These are phyloP conservation scores for Polyporus tsugae DNA, from an alignment of 1,284 basidiomycete species.

Conservation along the genomic window DNA sequence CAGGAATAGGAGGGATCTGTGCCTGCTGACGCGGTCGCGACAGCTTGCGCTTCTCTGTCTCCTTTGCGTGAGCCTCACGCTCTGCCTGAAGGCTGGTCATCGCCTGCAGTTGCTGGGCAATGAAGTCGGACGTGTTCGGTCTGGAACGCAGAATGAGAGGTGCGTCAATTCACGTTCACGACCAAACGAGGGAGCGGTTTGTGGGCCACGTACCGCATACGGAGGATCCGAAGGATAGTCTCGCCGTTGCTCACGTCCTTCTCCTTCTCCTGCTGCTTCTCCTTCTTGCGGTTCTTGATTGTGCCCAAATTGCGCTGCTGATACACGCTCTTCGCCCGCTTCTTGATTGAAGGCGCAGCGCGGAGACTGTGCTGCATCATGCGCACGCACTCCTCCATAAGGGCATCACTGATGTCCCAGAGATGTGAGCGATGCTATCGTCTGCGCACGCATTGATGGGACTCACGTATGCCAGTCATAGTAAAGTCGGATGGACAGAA, in stretches of 20 bases:
- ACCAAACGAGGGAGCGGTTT: neutral
- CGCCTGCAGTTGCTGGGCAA: slow-evolving; percentile 87
- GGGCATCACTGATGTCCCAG: slow-evolving; percentile 67
- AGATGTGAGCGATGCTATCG: slow-evolving; percentile 18
- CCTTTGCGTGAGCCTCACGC: slow-evolving; percentile 67
- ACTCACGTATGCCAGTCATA: slow-evolving; percentile 93
- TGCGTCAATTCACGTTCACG: neutral
- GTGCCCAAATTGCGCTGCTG: slow-evolving; percentile 93
- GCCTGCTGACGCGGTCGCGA: slow-evolving; percentile 42
- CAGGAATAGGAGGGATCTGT: slow-evolving; percentile 37
- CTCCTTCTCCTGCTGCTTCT: slow-evolving; percentile 79
- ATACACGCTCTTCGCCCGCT: slow-evolving; percentile 91
- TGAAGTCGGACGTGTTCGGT: slow-evolving; percentile 86
- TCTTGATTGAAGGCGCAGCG: slow-evolving; percentile 79
- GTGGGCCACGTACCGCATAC: slow-evolving; percentile 81
- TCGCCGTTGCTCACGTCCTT: slow-evolving; percentile 79
- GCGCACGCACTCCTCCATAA: slow-evolving; percentile 97
- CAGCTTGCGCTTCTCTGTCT: slow-evolving; percentile 62
- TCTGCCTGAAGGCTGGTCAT: slow-evolving; percentile 79
- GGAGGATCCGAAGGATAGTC: slow-evolving; percentile 90
- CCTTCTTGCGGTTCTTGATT: slow-evolving; percentile 93
- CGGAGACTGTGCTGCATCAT: slow-evolving; percentile 88
- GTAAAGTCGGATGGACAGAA: slow-evolving; percentile 89
- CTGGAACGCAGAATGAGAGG: slow-evolving; percentile 47
- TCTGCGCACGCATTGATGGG: neutral